These are phyloP conservation scores for Trichoderma parareesei DNA, from an alignment of 495 filamentous ascomycete species.

Conservation along the genomic window DNA sequence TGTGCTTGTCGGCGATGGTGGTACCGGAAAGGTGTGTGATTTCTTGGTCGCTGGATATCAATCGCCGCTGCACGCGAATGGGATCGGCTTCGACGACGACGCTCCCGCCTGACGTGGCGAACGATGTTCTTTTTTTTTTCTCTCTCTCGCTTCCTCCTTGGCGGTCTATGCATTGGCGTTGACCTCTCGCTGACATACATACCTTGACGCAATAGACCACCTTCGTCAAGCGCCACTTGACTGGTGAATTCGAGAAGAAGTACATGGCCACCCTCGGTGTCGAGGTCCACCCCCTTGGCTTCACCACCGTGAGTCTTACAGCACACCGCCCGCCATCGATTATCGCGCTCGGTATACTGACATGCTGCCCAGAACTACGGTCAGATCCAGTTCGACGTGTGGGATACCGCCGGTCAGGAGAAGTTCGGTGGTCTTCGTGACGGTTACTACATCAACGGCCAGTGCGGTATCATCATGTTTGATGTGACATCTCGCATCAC, in stretches of 20 bases:
- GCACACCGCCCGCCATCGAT: neutral
- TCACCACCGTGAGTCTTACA: constrained; percentile 71
- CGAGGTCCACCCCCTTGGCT: constrained; percentile 92
- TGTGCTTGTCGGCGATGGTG: constrained; percentile 98
- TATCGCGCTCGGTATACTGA: neutral
- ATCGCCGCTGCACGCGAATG: neutral
- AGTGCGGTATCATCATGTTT: constrained; percentile 99
- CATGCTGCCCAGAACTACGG: constrained; percentile 73
- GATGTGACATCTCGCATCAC: constrained; percentile 99
- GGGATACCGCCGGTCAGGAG: constrained; percentile 99
- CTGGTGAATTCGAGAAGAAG: constrained; percentile 99
- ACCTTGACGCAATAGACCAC: constrained; percentile 63
- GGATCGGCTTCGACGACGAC: neutral
- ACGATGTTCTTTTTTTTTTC: constrained; percentile 14
- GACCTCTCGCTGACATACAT: neutral
- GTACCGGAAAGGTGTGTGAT: constrained; percentile 89
- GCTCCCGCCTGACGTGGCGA: constrained; percentile 2
- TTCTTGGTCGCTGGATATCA: neutral
- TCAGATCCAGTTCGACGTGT: constrained; percentile 97
- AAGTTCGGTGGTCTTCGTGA: constrained; percentile 99
- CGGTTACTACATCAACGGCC: constrained; percentile 99
- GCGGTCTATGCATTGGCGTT: neutral
- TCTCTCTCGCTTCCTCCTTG: constrained; percentile 15
- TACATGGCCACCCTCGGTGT: constrained; percentile 99
- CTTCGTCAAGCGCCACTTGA: constrained; percentile 99